Evolutionary conservation across 352 stramenopile species (phyloP).

Genomic region (Phytophthora pisi): DNA sequence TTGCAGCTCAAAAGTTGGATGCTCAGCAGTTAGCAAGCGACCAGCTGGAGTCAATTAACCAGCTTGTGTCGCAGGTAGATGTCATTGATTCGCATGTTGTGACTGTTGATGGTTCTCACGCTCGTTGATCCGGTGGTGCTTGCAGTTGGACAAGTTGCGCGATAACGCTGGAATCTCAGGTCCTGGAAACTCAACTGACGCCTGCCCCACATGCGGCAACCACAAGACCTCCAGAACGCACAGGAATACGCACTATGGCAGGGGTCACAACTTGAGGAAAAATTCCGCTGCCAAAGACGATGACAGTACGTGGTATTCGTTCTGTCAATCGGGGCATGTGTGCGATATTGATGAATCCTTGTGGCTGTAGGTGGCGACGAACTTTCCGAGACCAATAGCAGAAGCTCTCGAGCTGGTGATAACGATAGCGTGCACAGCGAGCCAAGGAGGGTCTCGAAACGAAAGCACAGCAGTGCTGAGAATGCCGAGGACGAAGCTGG

Average conservation of each 20-base stretch:
- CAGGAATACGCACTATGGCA: constrained; percentile 23
- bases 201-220: constrained; percentile 45
- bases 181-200: constrained; percentile 9
- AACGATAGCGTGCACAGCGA: constrained; percentile 40
- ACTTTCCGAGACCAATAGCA: constrained; percentile 34
- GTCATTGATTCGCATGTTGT: not conserved
- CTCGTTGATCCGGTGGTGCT: constrained; percentile 7
- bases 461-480: constrained; percentile 35
- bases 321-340: not conserved
- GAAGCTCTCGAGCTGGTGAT: constrained; percentile 26
- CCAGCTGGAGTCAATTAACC: constrained; percentile 84
- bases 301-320: constrained; percentile 32
- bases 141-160: constrained; percentile 68
- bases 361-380: constrained; percentile 29
- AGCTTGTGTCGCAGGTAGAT: constrained; percentile 72
- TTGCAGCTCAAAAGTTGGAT: constrained; percentile 72
- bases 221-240: constrained; percentile 25
- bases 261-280: constrained; percentile 27
- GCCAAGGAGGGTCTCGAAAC: constrained; percentile 18
- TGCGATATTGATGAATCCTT: constrained; percentile 16
- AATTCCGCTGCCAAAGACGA: constrained; percentile 35
- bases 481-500: constrained; percentile 49
- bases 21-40: constrained; percentile 78
- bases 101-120: not conserved
- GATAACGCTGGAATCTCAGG: constrained; percentile 38